phyloP scores from a whole-genome alignment of 495 filamentous ascomycete species.

The Aspergillus taichungensis region DNA sequence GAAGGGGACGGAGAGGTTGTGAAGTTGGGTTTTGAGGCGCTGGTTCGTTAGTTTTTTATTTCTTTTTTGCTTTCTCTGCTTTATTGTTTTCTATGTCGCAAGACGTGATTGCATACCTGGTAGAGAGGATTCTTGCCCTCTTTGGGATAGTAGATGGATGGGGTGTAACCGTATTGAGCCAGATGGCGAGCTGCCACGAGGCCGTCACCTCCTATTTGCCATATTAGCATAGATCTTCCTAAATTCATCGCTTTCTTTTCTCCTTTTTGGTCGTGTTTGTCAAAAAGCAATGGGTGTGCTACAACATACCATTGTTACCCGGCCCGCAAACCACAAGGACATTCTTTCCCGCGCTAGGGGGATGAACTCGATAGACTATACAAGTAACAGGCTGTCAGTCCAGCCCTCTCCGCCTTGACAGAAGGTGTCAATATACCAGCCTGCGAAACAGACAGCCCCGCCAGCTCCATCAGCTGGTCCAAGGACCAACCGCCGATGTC shows the following conservation, averaged over 20 bases:
- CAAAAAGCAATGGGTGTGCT: too few species aligned
- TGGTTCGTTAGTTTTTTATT: slow-evolving; percentile 13
- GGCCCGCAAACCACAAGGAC: slow-evolving; percentile 88
- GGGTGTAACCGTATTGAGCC: slow-evolving; percentile 86
- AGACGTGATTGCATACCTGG: slow-evolving; percentile 38
- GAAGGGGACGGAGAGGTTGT: slow-evolving; percentile 76
- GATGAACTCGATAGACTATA: slow-evolving; percentile 76
- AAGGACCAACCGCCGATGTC: slow-evolving; percentile 79
- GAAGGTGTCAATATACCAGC: slow-evolving; percentile 45
- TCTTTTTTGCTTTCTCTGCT: too few species aligned
- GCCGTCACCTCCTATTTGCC: slow-evolving; percentile 71
- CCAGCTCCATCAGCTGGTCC: slow-evolving; percentile 96
- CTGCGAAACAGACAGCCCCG: slow-evolving; percentile 88
- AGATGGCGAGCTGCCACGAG: slow-evolving; percentile 92
- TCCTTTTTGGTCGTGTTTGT: not conserved
- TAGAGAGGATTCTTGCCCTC: slow-evolving; percentile 83
- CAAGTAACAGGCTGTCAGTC: not conserved
- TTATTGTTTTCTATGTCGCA: too few species aligned
- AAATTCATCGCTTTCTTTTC: not conserved
- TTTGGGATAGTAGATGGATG: slow-evolving; percentile 89
- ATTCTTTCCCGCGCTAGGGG: slow-evolving; percentile 57
- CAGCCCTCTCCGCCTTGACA: not conserved
- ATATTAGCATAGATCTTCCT: not conserved
- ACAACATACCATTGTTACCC: slow-evolving; percentile 73
- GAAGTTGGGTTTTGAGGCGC: slow-evolving; percentile 76